Evolutionary conservation across 805 yeast species (phyloP).

Genomic region (Wickerhamiella occidentalis): DNA sequence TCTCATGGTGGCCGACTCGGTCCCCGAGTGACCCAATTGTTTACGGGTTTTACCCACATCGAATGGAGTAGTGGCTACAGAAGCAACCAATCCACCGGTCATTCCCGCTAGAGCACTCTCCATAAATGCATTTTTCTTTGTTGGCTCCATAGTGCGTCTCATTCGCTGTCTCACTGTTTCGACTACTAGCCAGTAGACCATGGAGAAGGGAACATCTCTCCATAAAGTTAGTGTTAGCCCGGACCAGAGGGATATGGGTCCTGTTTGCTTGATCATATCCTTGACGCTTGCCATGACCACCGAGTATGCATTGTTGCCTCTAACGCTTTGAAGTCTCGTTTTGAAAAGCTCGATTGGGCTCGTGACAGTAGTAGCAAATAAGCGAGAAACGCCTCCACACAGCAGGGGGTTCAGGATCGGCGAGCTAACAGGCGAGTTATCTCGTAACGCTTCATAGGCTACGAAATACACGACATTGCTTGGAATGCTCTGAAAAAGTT

Average conservation of each 20-base stretch:
- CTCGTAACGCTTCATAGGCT: slow-evolving; percentile 80
- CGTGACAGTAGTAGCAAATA: slow-evolving; percentile 68
- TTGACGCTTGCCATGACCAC: slow-evolving; percentile 38
- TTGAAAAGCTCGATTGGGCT: slow-evolving; percentile 81
- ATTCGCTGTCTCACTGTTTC: slow-evolving; percentile 32
- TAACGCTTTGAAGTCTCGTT: slow-evolving; percentile 71
- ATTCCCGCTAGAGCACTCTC: slow-evolving; percentile 65
- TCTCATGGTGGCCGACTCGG: slow-evolving; percentile 25
- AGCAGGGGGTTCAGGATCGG: slow-evolving; percentile 52
- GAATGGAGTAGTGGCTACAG: slow-evolving; percentile 81
- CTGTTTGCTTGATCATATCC: slow-evolving; percentile 41
- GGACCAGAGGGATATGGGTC: slow-evolving; percentile 57
- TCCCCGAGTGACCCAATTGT: slow-evolving; percentile 44
- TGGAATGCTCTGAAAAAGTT: slow-evolving; percentile 78
- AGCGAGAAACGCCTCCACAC: slow-evolving; percentile 78
- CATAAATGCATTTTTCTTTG: slow-evolving; percentile 10
- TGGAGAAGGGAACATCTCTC: slow-evolving; percentile 97
- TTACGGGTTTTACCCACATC: slow-evolving; percentile 94
- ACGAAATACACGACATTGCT: slow-evolving; percentile 88
- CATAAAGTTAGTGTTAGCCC: slow-evolving; percentile 82
- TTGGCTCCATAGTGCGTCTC: slow-evolving; percentile 1
- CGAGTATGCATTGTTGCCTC: slow-evolving; percentile 41
- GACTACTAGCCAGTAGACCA: slow-evolving; percentile 84
- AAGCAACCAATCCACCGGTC: slow-evolving; percentile 72
- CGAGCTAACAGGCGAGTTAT: slow-evolving; percentile 44